Conservation (phyloP, 495 filamentous ascomycete species). For the Neurospora sublineolata region DNA sequence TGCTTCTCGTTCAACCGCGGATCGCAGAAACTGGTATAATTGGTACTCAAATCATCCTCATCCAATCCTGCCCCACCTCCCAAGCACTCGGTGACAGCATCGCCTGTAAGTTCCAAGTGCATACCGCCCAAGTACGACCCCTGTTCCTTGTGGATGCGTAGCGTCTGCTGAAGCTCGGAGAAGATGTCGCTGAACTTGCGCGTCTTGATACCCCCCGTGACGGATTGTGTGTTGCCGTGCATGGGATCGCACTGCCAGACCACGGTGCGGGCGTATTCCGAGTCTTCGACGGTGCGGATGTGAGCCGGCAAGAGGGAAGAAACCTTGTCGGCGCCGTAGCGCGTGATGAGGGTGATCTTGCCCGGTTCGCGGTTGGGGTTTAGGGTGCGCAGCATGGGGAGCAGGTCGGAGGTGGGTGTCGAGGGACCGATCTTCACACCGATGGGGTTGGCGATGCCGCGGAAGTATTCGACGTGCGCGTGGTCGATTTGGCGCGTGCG, state of each 20-base stretch:
- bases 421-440: constrained; percentile 91
- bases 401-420: constrained; percentile 61
- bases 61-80: constrained; percentile 80
- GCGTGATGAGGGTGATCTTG: constrained; percentile 91
- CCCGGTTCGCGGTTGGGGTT: constrained; percentile 73
- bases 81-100: constrained; percentile 91
- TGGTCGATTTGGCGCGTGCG: constrained; percentile 85
- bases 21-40: constrained; percentile 94
- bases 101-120: constrained; percentile 89
- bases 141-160: constrained; percentile 72
- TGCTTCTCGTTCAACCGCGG: constrained; percentile 95
- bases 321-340: constrained; percentile 75
- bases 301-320: constrained; percentile 60
- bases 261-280: constrained; percentile 57
- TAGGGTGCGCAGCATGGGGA: constrained; percentile 65
- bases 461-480: constrained; percentile 94
- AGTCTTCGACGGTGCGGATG: constrained; percentile 70
- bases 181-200: constrained; percentile 78
- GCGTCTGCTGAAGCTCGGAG: constrained; percentile 64
- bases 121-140: constrained; percentile 83
- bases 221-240: constrained; percentile 78
- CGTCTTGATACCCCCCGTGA: constrained; percentile 71
- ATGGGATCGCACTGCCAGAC: constrained; percentile 99
- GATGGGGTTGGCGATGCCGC: constrained; percentile 88
- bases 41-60: constrained; percentile 74